A percentile compares a stretch with the other conserved stretches of the same genome.
phyloP scores from a whole-genome alignment of 73 alveolate genomes.

The Vitrella brassicaformis region DNA sequence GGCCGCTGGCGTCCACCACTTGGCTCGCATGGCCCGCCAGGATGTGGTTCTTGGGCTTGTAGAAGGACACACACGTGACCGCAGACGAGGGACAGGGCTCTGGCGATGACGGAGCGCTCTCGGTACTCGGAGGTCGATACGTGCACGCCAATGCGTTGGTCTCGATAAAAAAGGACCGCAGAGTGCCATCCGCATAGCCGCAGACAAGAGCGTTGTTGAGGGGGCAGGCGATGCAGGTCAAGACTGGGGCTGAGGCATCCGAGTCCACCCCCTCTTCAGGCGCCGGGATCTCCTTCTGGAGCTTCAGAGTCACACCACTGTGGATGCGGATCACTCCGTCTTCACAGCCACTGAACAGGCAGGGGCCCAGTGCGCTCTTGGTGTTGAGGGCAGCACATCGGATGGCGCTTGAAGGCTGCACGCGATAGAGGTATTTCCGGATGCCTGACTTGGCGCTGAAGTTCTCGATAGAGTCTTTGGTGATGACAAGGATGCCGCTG shows the following conservation, averaged over 20 bases:
- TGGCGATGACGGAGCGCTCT: neutral
- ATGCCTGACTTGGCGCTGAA: neutral
- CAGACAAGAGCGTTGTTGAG: neutral
- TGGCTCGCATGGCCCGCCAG: neutral
- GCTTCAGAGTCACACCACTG: neutral
- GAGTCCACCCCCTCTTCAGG: neutral
- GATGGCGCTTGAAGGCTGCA: neutral
- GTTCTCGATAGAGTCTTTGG: neutral
- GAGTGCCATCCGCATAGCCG: neutral
- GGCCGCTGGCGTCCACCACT: no score
- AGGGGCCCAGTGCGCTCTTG: neutral
- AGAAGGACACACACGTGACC: neutral
- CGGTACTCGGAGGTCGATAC: neutral
- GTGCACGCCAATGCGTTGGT: neutral
- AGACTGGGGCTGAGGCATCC: neutral
- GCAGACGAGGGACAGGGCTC: neutral
- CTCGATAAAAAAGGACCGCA: neutral
- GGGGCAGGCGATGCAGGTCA: no score
- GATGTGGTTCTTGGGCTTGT: neutral
- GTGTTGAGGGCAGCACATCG: neutral
- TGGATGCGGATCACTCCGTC: neutral
- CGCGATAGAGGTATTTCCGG: neutral
- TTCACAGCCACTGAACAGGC: neutral
- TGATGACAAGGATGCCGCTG: neutral
- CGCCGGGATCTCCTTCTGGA: neutral